Conservation (phyloP, 345 rosid genomes). For the Pugionium cornutum region DNA sequence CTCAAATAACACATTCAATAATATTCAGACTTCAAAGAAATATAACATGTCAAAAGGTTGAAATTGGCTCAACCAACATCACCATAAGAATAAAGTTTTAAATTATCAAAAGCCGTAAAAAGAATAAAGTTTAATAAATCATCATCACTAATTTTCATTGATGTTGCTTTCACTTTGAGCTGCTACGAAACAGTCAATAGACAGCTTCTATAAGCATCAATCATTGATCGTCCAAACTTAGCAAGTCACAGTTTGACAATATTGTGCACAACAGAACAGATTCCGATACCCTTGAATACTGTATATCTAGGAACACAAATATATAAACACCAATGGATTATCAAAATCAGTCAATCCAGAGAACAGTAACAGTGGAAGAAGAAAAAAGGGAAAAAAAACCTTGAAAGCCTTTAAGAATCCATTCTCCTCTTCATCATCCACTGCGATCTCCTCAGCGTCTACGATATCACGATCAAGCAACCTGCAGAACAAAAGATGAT, state of each 20-base stretch:
- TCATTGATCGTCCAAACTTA: slow-evolving; percentile 17
- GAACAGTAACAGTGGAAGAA: slow-evolving; percentile 10
- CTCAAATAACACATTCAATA: neutral
- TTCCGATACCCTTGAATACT: neutral
- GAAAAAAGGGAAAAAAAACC: slow-evolving; percentile 47
- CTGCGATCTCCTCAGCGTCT: slow-evolving; percentile 76
- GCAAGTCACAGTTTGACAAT: slow-evolving; percentile 1
- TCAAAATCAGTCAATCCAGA: slow-evolving; percentile 11
- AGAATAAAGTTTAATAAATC: neutral
- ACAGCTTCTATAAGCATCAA: slow-evolving; percentile 17
- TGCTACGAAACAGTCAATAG: slow-evolving; percentile 5
- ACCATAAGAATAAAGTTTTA: no score
- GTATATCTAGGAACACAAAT: slow-evolving; percentile 1
- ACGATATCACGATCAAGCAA: slow-evolving; percentile 90
- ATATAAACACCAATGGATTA: slow-evolving; percentile 11
- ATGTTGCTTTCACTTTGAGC: neutral
- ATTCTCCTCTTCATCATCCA: slow-evolving; percentile 94
- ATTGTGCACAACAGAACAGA: slow-evolving; percentile 9
- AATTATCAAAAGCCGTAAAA: no score
- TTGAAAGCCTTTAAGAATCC: slow-evolving; percentile 98
- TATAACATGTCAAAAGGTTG: slow-evolving; percentile 1
- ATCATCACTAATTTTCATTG: slow-evolving; percentile 12
- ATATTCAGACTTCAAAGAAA: slow-evolving; percentile 13
- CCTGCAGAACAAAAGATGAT: slow-evolving; percentile 44
- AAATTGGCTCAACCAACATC: no score